Evolutionary conservation across 1,284 basidiomycete genomes (phyloP), one percentile per base, ranked within the genome.

Genomic region (Kwoniella shivajii): DNA sequence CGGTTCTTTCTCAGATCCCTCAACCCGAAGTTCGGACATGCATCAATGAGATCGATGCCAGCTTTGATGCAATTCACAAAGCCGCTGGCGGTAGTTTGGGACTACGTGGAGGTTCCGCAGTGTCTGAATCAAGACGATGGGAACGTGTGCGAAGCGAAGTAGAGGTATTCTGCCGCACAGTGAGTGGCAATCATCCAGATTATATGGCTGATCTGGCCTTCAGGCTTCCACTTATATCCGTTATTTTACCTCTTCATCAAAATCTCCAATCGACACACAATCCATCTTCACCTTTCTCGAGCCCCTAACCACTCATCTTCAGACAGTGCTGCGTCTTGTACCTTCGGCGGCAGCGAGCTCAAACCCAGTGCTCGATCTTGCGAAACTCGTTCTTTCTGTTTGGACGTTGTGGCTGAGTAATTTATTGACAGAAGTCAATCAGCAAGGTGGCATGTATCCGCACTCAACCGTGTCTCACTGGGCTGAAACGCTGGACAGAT

Each of bases 361-460:
- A 5, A 37, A 63, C 22, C 47, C 61, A 9, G 61, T 72, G 2
- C 61, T 73, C 5, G 64, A 71, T 18, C 56, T 77, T 4, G 71
- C 66, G 38, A 70, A 72, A 42, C 38, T 63, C 11, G 39, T 73
- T 16, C 60, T 76, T 4, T 50, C 64, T 0, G 50, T 47, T 4
- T 77, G 74, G 75, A 61, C 48, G 2, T 42, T 50, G 10, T 76
- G 74, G 75, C 45, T 73, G 22, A 31, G 47, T 2, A 49, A 48
- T 16, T 51, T 77, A 6, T 65, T 64, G 0, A 54, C 64, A 9
- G 71, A 74, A 39, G 72, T 76, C 45, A 77, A 77, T 60, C 59
- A 64, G 30, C 61, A 62, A 13, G 72, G 73, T 3, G 74, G 69
- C 9, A 77, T 77, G 74, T 75, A 64, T 51, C 69, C 73, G 0